Evolutionary conservation across 805 yeast genomes (phyloP).

Genomic region (Nematodospora valgi): DNA sequence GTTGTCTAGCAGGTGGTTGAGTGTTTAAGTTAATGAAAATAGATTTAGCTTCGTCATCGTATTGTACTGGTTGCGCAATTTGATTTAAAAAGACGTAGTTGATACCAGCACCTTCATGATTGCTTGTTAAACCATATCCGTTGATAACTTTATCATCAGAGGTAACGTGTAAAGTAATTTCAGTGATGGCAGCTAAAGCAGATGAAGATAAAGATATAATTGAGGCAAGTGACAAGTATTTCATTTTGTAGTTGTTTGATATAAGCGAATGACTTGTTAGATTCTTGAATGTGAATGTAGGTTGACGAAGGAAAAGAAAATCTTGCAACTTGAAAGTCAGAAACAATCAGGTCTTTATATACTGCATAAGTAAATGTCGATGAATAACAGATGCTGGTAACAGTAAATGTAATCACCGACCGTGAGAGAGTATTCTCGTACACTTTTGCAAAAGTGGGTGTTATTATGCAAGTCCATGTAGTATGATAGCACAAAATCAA

Average conservation of each 20-base stretch:
- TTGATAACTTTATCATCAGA: conserved; percentile 24
- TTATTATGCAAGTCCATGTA: too few relatives aligned
- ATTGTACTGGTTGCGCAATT: conserved; percentile 16
- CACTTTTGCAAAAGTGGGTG: too few relatives aligned
- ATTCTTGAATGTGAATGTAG: too few relatives aligned
- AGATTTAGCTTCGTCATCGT: conserved; percentile 13
- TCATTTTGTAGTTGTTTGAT: conserved; percentile 4
- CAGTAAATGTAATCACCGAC: too few relatives aligned
- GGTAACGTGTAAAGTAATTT: conserved; percentile 18
- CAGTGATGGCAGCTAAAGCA: conserved; percentile 8
- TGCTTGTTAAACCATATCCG: conserved; percentile 23
- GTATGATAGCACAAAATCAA: too few relatives aligned
- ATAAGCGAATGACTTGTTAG: conserved; percentile 7
- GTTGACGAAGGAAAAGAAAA: too few relatives aligned
- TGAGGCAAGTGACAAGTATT: conserved; percentile 5
- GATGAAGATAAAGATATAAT: conserved; percentile 8
- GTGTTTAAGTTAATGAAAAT: conserved; percentile 3
- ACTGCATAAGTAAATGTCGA: too few relatives aligned
- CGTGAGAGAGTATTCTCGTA: too few relatives aligned
- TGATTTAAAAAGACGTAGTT: conserved; percentile 33
- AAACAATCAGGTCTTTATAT: too few relatives aligned
- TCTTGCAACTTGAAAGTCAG: too few relatives aligned
- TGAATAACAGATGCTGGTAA: too few relatives aligned
- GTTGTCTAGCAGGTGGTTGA: conserved; percentile 6
- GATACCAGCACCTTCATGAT: conserved; percentile 47